A percentile compares a stretch with the other conserved stretches of the same genome.
phyloP scores from a whole-genome alignment of 2,329 filamentous ascomycete genomes.

The Elsinoe fawcettii region DNA sequence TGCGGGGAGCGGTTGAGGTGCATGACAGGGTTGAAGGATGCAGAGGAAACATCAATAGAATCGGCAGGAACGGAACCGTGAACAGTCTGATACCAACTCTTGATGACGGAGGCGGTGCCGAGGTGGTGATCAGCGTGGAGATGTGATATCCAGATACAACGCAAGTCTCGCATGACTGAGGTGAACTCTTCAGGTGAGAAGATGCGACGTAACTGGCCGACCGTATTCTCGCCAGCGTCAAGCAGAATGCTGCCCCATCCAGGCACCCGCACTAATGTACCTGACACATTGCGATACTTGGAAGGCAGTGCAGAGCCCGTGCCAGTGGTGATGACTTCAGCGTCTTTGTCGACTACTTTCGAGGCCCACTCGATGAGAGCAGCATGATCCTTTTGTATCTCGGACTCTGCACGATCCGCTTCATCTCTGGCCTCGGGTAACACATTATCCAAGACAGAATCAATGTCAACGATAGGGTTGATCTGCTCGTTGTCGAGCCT shows the following conservation, averaged over 20 bases:
- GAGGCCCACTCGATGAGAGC: conserved; percentile 49
- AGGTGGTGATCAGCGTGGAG: conserved; percentile 95
- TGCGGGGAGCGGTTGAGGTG: conserved; percentile 20
- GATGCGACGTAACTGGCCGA: conserved; percentile 75
- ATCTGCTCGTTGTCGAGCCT: conserved; percentile 41
- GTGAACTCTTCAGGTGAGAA: conserved; percentile 58
- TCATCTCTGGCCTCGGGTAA: conserved; percentile 45
- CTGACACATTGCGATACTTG: conserved; percentile 91
- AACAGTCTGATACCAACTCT: conserved; percentile 63
- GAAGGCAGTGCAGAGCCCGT: conserved; percentile 87
- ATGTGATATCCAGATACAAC: conserved; percentile 87
- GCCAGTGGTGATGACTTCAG: conserved; percentile 78
- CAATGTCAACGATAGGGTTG: conserved; percentile 44
- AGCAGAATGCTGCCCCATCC: conserved; percentile 81
- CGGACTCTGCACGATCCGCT: conserved; percentile 39
- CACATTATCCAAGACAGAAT: conserved; percentile 36
- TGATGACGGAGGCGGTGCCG: conserved; percentile 71
- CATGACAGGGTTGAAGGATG: conserved; percentile 28
- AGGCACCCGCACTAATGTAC: conserved; percentile 75
- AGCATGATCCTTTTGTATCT: conserved; percentile 31
- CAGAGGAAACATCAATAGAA: conserved; percentile 14
- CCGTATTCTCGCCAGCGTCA: conserved; percentile 85
- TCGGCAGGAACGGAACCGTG: conserved; percentile 34
- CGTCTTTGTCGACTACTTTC: conserved; percentile 65
- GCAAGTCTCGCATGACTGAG: conserved; percentile 68